Conservation (phyloP, 768 basidiomycete species). For the Naganishia kalamii region DNA sequence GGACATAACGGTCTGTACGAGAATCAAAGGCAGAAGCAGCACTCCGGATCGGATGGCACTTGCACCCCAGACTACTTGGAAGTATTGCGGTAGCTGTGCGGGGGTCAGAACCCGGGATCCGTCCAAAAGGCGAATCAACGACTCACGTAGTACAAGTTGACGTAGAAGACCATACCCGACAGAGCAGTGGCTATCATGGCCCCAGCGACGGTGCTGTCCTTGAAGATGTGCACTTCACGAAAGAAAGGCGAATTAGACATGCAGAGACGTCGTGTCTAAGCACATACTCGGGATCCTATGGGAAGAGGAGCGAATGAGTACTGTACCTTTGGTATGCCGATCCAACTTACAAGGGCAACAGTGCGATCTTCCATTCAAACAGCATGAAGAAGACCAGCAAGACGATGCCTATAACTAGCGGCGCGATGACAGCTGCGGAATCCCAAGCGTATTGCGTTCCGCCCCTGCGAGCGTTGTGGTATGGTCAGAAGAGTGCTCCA, state of each 20-base stretch:
- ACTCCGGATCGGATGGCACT: conserved; percentile 61
- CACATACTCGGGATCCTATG: conserved; percentile 18
- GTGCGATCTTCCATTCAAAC: conserved; percentile 68
- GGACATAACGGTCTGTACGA: conserved; percentile 57
- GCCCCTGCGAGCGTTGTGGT: conserved; percentile 50
- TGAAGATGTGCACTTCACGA: conserved; percentile 65
- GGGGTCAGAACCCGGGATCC: not conserved
- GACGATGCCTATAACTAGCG: conserved; percentile 56
- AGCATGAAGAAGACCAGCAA: conserved; percentile 58
- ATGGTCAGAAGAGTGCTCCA: conserved; percentile 35
- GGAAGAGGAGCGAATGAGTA: not conserved
- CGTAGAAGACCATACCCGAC: conserved; percentile 49
- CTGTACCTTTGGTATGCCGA: not conserved
- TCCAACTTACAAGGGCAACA: conserved; percentile 50
- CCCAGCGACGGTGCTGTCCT: conserved; percentile 59
- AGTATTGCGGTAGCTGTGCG: conserved; percentile 61
- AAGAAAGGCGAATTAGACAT: not conserved
- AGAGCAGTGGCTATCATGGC: conserved; percentile 67
- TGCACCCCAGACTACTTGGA: conserved; percentile 65
- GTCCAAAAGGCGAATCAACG: conserved; percentile 47
- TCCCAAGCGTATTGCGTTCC: conserved; percentile 68
- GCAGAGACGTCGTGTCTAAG: not conserved
- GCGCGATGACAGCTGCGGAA: conserved; percentile 60
- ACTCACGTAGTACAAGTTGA: conserved; percentile 16
- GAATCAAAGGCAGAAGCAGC: conserved; percentile 63